Evolutionary conservation across 2,329 filamentous ascomycete species (phyloP).

Genomic region (Epichloe bromicola): DNA sequence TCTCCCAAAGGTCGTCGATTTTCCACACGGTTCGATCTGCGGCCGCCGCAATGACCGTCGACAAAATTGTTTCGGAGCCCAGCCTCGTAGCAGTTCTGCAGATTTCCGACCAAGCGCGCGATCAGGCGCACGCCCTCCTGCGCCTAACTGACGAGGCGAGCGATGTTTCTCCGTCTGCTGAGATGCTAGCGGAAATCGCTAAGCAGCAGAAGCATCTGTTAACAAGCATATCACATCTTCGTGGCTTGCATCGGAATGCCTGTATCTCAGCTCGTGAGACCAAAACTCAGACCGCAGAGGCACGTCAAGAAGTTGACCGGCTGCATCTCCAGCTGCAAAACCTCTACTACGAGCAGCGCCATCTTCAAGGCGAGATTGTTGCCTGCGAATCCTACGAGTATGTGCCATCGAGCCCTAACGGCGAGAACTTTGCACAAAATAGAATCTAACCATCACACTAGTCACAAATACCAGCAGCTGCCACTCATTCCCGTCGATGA

Average conservation of each 20-base stretch:
- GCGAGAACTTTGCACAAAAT: not conserved
- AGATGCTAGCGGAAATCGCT: conserved; percentile 46
- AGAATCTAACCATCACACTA: conserved; percentile 20
- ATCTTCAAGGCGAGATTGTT: conserved; percentile 77
- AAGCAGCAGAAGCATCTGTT: conserved; percentile 70
- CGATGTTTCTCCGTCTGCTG: conserved; percentile 28
- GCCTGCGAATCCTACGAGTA: conserved; percentile 89
- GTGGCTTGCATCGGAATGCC: conserved; percentile 71
- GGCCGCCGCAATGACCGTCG: conserved; percentile 21
- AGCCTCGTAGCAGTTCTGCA: conserved; percentile 55
- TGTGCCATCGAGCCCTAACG: conserved; percentile 20
- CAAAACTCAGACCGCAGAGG: conserved; percentile 75
- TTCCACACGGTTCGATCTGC: not conserved
- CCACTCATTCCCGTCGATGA: conserved; percentile 75
- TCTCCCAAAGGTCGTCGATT: not conserved
- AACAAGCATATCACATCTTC: conserved; percentile 66
- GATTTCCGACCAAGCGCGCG: conserved; percentile 58
- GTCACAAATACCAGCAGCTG: conserved; percentile 77
- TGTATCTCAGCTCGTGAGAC: conserved; percentile 72
- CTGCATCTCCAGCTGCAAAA: conserved; percentile 91
- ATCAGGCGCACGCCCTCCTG: conserved; percentile 56
- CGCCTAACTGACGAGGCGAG: conserved; percentile 35
- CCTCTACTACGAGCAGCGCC: conserved; percentile 87
- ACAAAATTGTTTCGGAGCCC: conserved; percentile 27
- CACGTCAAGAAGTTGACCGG: conserved; percentile 79